phyloP scores from a whole-genome alignment of 2,329 filamentous ascomycete species.

The Ophiostoma australiae region DNA sequence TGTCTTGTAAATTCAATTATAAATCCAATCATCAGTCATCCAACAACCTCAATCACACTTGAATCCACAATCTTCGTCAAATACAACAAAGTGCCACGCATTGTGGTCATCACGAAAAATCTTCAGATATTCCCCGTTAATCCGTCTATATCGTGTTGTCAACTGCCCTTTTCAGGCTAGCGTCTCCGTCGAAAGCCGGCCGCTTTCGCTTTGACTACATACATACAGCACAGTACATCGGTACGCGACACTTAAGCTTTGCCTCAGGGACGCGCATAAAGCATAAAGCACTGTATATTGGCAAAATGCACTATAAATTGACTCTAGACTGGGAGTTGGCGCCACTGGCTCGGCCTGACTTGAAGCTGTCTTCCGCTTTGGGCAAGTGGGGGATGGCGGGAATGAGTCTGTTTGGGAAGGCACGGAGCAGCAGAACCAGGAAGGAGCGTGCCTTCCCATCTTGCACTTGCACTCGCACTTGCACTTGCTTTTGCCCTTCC shows the following conservation, averaged over 20 bases:
- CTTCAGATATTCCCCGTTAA: slow-evolving; percentile 11
- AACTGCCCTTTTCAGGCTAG: slow-evolving; percentile 14
- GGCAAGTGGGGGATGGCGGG: slow-evolving; percentile 22
- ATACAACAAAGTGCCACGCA: slow-evolving; percentile 11
- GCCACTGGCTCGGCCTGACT: slow-evolving; percentile 13
- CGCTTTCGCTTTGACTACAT: not conserved
- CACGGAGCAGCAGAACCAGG: not conserved
- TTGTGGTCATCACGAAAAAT: not conserved
- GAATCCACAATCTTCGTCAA: not conserved
- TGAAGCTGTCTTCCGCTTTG: slow-evolving; percentile 20
- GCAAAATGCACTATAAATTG: slow-evolving; percentile 1
- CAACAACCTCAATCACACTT: not conserved
- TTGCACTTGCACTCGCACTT: not conserved
- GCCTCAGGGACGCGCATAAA: not conserved
- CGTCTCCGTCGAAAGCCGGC: slow-evolving; percentile 16
- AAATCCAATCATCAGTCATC: not conserved
- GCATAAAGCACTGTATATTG: slow-evolving; percentile 1
- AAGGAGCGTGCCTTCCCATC: not conserved
- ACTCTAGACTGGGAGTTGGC: no score
- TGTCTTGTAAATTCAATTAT: not conserved
- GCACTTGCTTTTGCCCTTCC: not conserved
- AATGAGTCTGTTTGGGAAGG: slow-evolving; percentile 15
- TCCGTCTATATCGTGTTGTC: slow-evolving; percentile 5
- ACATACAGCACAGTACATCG: no score
- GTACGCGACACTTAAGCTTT: slow-evolving; percentile 1